These are phyloP conservation scores for Corrigiola litoralis DNA, from an alignment of 179 eudicot species.

Conservation along the genomic window DNA sequence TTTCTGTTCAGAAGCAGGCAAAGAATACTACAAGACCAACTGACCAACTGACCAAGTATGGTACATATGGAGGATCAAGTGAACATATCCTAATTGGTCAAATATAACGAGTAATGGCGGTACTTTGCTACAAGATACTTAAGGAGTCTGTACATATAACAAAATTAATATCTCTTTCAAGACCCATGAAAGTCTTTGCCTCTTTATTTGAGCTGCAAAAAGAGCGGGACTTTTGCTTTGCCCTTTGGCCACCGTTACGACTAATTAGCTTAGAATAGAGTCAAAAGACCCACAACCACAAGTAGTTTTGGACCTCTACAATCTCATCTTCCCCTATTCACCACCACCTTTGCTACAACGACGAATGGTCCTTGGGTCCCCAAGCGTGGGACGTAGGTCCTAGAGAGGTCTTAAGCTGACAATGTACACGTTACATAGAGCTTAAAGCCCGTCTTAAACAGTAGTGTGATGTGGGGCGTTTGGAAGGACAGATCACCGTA, in stretches of 20 bases:
- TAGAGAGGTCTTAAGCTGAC: neutral
- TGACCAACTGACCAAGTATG: neutral
- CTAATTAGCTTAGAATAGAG: no score
- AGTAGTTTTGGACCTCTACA: no score
- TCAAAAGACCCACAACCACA: no score
- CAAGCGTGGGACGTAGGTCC: neutral
- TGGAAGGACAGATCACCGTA: constrained; percentile 11
- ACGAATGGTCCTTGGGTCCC: neutral
- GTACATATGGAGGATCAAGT: constrained; percentile 11
- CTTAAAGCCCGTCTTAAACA: no score
- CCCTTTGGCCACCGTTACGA: constrained; percentile 6
- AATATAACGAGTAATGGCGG: neutral
- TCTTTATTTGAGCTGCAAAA: neutral
- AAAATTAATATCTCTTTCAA: neutral
- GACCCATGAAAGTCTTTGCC: neutral
- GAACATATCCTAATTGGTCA: constrained; percentile 11
- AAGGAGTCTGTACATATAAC: neutral
- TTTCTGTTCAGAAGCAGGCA: neutral
- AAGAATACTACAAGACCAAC: neutral
- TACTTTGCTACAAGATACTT: neutral
- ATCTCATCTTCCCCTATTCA: neutral
- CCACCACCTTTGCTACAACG: neutral
- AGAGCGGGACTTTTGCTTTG: neutral
- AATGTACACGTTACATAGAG: neutral
- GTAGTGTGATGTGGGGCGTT: no score